Conservation (phyloP, 148 eudicot genomes). For the Dianthus caryophyllus region DNA sequence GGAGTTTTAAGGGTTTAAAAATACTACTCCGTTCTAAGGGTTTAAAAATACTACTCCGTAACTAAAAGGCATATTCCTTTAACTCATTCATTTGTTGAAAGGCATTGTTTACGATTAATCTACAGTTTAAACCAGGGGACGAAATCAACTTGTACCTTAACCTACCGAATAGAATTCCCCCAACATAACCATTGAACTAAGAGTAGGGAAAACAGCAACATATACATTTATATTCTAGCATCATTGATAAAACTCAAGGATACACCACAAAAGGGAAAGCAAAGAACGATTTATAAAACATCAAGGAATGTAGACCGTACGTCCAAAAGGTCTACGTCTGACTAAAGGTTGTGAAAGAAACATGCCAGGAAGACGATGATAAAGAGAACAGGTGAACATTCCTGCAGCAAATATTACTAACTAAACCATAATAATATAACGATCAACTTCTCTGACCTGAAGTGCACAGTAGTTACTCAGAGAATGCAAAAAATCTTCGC, state of each 20-base stretch:
- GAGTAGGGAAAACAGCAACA: not conserved
- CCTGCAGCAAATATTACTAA: not conserved
- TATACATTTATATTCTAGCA: not conserved
- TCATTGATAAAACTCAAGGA: not conserved
- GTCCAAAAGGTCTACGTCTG: not conserved
- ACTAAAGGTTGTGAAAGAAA: not conserved
- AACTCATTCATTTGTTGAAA: not conserved
- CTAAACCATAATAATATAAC: not conserved
- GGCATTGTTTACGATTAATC: not conserved
- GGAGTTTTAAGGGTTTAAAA: too few species aligned
- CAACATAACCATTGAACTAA: not conserved
- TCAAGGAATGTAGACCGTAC: not conserved
- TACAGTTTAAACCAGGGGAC: not conserved
- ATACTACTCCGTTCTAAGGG: too few species aligned
- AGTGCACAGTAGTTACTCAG: constrained; percentile 97
- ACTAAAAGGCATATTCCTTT: not conserved
- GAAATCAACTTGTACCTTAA: not conserved
- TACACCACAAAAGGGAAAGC: not conserved
- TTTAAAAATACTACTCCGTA: not conserved
- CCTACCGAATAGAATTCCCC: not conserved
- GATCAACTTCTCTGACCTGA: constrained; percentile 56
- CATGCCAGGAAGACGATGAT: too few species aligned
- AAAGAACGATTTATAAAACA: not conserved
- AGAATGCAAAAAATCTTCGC: constrained; percentile 87
- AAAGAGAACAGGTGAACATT: too few species aligned